Evolutionary conservation across 2,329 filamentous ascomycete genomes (phyloP), one percentile per base, ranked within the genome.

Genomic region (Alternaria tenuissima): DNA sequence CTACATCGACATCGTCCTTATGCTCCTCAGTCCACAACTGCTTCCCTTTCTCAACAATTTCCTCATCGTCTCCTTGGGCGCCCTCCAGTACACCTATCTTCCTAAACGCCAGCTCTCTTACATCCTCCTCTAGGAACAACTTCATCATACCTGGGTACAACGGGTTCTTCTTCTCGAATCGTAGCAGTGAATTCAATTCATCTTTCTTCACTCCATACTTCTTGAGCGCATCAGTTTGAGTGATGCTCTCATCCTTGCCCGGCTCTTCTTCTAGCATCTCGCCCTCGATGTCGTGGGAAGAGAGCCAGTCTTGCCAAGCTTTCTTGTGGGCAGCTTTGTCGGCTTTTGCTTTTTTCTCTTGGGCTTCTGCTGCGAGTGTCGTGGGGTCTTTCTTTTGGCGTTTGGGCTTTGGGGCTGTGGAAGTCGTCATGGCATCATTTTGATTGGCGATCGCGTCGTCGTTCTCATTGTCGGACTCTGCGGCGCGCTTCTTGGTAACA

Each of bases 201-300:
- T 53, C 60, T 18, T 58, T 58, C 52, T 65, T 68, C 30, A 68
- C 30, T 2, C 54, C 58, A n/a, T 67, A 68, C 16, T 59, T 57
- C 28, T 63, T 60, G 14, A 52, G 18, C 3, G 53, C 57, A n/a
- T 67, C 61, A 3, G 55, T 65, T 20, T 68, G 66, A 5, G 62
- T 68, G 43, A 68, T 66, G 1, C 41, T 55, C 16, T 47, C 52
- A 4, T 58, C 52, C 18, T 47, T 54, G 11, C 12, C 14, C 3
- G 63, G 63, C 14, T 65, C 63, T 2, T 18, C 47, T 16, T 49
- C 51, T 5, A 65, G 42, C 18, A 65, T 32, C 26, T 24, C 22
- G 12, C 54, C 60, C 4, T 32, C n/a, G 5, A 5, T 30, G 28
- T 48, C 8, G 20, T 56, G 46, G n/a, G 32, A 16, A 1, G 38